Evolutionary conservation across 192 early-diverging fungal genomes (phyloP), one percentile per base, ranked within the genome.

Genomic region (Backusella liffmaniae): DNA sequence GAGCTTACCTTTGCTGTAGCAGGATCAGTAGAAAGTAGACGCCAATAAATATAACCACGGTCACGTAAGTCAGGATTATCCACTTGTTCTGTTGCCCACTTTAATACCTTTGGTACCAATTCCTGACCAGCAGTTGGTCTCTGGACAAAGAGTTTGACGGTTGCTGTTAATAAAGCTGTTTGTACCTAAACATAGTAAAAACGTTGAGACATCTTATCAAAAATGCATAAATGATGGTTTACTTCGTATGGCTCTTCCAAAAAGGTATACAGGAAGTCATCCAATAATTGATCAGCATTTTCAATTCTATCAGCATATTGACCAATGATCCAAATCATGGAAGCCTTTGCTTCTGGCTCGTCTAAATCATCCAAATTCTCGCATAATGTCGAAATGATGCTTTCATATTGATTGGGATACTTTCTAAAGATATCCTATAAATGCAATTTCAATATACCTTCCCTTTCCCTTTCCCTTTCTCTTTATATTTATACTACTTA

Each of bases 251-350:
- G 88, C 72, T 99, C 98, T 26, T 98, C 96, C 80, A 95, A 83
- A 75, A 98, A 97, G 5, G 88, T 91, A 53, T 96, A 96, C 35
- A 98, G 77, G 82, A 99, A 99, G 67, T 87, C 88, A 10, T 90
- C 92, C 44, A 99, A 84, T 23, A 99, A 82, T 70, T 93, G 94
- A 83, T 96, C 92, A 5, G 98, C 93, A 83, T 98, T 98, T 62
- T 97, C 97, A 76, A 99, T 99, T 36, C 97, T 85, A 79, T 97
- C 96, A 7, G 97, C 93, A 80, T 99, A 99, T 84, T 99, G 96
- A 1, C 98, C 98, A 80, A 99, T 93, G 70, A 99, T 98, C 98
- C 98, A 99, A 68, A 99, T 96, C 93, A 99, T 94, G n/a, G 96
- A 94, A 3, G 96, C 93, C 80, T 96, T 97, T 35, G 98, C 97